Conservation (phyloP, 352 stramenopile genomes). For the Phytopythium montanum region DNA sequence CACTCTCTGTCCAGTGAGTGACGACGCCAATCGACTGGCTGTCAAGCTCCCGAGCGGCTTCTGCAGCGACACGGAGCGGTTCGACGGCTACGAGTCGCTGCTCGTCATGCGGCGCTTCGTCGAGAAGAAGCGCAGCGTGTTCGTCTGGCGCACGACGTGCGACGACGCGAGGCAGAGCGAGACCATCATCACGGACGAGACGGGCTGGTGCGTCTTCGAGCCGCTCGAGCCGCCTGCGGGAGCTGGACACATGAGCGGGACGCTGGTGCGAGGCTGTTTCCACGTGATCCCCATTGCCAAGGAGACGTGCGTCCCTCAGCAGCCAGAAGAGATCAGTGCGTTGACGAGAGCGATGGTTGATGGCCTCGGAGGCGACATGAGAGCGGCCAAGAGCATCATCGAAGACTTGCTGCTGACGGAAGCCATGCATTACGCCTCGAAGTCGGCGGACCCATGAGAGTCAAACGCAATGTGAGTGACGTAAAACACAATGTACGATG, state of each 20-base stretch:
- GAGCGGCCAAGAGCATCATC: neutral
- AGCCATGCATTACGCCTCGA: neutral
- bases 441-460: neutral
- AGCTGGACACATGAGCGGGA: neutral
- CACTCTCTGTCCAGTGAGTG: neutral
- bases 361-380: neutral
- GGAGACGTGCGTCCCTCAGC: neutral
- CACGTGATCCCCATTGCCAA: constrained; percentile 2
- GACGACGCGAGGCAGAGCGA: neutral
- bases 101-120: constrained; percentile 1
- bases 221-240: neutral
- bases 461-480: neutral
- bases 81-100: neutral
- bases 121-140: constrained; percentile 3
- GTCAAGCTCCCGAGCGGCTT: constrained; percentile 4
- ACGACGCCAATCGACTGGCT: neutral
- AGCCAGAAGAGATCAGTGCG: constrained; percentile 2
- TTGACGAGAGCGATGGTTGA: neutral
- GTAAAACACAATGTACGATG: neutral
- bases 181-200: constrained; percentile 6
- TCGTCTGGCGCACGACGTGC: neutral
- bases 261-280: neutral
- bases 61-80: neutral
- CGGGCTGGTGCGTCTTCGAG: constrained; percentile 6
- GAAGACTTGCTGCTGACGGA: constrained; percentile 3